Conservation (phyloP, 106 monocot genomes). For the Phalaenopsis equestris region DNA sequence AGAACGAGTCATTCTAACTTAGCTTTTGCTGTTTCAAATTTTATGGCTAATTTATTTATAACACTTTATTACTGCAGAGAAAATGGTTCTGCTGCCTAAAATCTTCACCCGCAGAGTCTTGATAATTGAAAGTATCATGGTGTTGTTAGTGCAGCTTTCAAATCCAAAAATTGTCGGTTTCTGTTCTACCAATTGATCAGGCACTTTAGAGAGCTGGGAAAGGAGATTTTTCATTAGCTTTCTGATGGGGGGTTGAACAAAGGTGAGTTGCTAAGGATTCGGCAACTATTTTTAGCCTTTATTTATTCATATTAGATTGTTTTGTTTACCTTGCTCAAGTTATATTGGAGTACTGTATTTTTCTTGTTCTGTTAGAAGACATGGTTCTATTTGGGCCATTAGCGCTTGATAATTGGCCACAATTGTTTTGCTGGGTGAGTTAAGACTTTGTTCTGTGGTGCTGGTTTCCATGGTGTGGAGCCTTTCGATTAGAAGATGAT, state of each 20-base stretch:
- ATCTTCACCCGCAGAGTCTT: constrained; percentile 41
- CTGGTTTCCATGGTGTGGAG: too few species aligned
- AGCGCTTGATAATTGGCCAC: too few species aligned
- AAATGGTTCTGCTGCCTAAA: constrained; percentile 80
- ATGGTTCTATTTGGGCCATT: too few species aligned
- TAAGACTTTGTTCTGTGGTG: too few species aligned
- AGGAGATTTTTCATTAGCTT: not conserved
- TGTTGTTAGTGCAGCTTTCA: not conserved
- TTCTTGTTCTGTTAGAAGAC: too few species aligned
- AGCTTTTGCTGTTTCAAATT: too few species aligned
- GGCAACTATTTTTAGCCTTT: not conserved
- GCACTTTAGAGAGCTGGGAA: not conserved
- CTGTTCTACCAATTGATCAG: not conserved
- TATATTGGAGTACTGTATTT: not conserved
- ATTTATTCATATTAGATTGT: not conserved
- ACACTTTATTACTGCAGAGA: constrained; percentile 35
- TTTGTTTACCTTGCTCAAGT: not conserved
- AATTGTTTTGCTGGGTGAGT: too few species aligned
- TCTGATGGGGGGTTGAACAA: not conserved
- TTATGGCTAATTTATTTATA: not conserved
- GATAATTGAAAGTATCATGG: not conserved
- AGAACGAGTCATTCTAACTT: too few species aligned
- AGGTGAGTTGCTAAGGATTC: not conserved
- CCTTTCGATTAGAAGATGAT: too few species aligned
- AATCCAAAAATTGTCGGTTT: not conserved